A percentile compares a stretch with the other conserved stretches of the same genome.
Conservation (phyloP, 768 basidiomycete genomes). For the Boletellus ananiceps region DNA sequence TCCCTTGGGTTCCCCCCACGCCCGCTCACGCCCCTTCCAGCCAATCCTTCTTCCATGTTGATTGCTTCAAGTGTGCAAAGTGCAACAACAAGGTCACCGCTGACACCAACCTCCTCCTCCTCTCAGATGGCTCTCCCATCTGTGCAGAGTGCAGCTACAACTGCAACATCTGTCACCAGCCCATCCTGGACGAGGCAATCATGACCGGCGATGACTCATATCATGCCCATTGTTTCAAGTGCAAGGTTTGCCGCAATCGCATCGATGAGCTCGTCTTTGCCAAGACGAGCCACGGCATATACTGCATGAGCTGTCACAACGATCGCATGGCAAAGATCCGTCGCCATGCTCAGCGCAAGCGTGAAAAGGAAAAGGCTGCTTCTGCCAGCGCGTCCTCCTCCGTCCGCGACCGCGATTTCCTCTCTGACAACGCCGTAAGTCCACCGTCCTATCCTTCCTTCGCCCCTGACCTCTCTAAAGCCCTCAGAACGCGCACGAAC, state of each 20-base stretch:
- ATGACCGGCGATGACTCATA: slow-evolving; percentile 99
- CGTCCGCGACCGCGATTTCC: slow-evolving; percentile 24
- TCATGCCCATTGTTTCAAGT: slow-evolving; percentile 98
- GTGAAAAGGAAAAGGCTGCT: slow-evolving; percentile 53
- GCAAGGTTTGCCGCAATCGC: slow-evolving; percentile 87
- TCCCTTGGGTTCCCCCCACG: neutral
- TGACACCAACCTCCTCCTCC: slow-evolving; percentile 93
- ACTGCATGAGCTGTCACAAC: slow-evolving; percentile 98
- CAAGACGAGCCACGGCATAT: slow-evolving; percentile 96
- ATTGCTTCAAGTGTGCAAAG: slow-evolving; percentile 97
- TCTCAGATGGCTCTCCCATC: slow-evolving; percentile 97
- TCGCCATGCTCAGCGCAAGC: slow-evolving; percentile 85
- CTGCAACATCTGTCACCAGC: slow-evolving; percentile 90
- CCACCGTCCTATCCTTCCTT: neutral
- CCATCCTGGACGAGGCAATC: slow-evolving; percentile 97
- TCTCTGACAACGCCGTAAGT: slow-evolving; percentile 44
- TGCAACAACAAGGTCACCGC: slow-evolving; percentile 89
- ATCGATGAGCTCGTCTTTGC: slow-evolving; percentile 99
- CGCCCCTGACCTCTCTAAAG: neutral
- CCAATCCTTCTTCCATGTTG: slow-evolving; percentile 90
- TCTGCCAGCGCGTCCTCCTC: slow-evolving; percentile 20
- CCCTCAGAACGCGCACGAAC: neutral
- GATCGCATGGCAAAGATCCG: slow-evolving; percentile 93
- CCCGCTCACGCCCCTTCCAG: slow-evolving; percentile 37
- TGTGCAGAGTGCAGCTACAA: slow-evolving; percentile 91